These are phyloP conservation scores for Aspergillus incahuasiensis DNA, from an alignment of 495 filamentous ascomycete genomes.

Conservation along the genomic window DNA sequence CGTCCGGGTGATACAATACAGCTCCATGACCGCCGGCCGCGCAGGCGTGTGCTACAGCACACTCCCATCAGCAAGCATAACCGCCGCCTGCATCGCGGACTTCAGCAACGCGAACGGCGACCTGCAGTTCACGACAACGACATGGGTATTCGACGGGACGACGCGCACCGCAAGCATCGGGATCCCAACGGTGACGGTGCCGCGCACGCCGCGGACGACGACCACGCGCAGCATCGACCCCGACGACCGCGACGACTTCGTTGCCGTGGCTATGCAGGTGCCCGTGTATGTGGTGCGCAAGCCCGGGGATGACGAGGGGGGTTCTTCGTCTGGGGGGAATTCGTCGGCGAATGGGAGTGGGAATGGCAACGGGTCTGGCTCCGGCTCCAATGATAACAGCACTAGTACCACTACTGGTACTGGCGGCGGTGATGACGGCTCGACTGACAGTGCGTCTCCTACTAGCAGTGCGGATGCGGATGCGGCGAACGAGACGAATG, in stretches of 20 bases:
- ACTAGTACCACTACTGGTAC: too few species aligned
- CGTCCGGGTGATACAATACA: too few species aligned
- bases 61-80: not conserved
- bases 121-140: not conserved
- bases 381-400: too few species aligned
- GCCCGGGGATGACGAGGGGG: not conserved
- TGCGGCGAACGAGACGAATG: not conserved
- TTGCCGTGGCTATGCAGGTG: not conserved
- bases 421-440: too few species aligned
- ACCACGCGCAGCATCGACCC: not conserved
- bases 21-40: constrained; percentile 4
- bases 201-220: not conserved
- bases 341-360: not conserved
- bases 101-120: too few species aligned
- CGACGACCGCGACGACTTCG: not conserved
- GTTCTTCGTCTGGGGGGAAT: not conserved
- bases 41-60: constrained; percentile 5
- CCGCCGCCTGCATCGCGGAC: constrained; percentile 1
- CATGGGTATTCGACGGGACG: not conserved
- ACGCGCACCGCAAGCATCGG: not conserved
- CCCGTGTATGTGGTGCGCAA: not conserved
- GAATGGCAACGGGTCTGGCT: not conserved
- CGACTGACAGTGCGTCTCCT: too few species aligned
- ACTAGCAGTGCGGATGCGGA: too few species aligned
- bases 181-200: not conserved